These are phyloP conservation scores for Diaporthe citri DNA, from an alignment of 2,329 filamentous ascomycete species.

Conservation along the genomic window DNA sequence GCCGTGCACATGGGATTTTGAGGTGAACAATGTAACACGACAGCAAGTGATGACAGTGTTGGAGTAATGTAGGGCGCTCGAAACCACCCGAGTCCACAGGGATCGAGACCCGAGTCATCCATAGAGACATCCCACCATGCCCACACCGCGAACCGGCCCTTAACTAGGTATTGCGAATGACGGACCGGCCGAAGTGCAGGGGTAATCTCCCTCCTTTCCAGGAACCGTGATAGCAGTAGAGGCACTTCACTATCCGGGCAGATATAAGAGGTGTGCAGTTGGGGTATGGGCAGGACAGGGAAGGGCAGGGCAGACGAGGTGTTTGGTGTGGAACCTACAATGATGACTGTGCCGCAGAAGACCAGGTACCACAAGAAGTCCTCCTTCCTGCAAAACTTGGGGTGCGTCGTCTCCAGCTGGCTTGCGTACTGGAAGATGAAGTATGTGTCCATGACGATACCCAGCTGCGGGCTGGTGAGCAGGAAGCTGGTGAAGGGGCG, in stretches of 20 bases:
- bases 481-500: slow-evolving; percentile 58
- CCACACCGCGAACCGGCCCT: slow-evolving; percentile 74
- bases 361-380: slow-evolving; percentile 85
- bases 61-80: slow-evolving; percentile 71
- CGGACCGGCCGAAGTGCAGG: slow-evolving; percentile 71
- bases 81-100: slow-evolving; percentile 71
- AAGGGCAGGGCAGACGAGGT: slow-evolving; percentile 57
- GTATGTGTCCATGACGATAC: slow-evolving; percentile 80
- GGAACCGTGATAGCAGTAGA: slow-evolving; percentile 85
- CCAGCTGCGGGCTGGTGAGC: slow-evolving; percentile 54
- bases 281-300: slow-evolving; percentile 46
- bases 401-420: slow-evolving; percentile 77
- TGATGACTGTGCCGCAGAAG: slow-evolving; percentile 78
- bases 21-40: slow-evolving; percentile 33
- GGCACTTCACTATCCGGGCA: slow-evolving; percentile 78
- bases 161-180: slow-evolving; percentile 75
- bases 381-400: slow-evolving; percentile 80
- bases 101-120: slow-evolving; percentile 75
- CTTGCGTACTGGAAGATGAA: slow-evolving; percentile 84
- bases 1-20: not conserved
- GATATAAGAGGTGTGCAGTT: slow-evolving; percentile 71
- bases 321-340: slow-evolving; percentile 72
- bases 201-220: slow-evolving; percentile 86
- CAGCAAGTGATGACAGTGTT: slow-evolving; percentile 42
- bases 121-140: slow-evolving; percentile 82